Conservation (phyloP, 176 grass and related monocot species). For the Cenchrus americanus region DNA sequence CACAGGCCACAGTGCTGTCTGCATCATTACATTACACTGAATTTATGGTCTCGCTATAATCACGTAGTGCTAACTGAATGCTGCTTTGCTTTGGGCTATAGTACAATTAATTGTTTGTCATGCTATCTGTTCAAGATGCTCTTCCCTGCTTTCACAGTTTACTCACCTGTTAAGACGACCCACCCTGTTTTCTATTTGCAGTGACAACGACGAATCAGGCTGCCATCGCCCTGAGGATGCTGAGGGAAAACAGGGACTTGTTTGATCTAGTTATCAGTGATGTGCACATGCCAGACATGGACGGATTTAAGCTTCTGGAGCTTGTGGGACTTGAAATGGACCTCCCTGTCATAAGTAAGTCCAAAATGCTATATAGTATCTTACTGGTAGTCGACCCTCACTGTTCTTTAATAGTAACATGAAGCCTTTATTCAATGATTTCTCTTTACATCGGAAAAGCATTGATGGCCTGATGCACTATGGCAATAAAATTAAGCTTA, state of each 20-base stretch:
- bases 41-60: slow-evolving; percentile 14
- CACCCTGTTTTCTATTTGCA: slow-evolving; percentile 38
- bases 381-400: slow-evolving; percentile 2
- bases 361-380: slow-evolving; percentile 1
- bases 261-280: slow-evolving; percentile 99
- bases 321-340: slow-evolving; percentile 96
- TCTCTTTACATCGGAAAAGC: neutral
- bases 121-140: slow-evolving; percentile 16
- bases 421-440: slow-evolving; percentile 11
- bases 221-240: slow-evolving; percentile 65
- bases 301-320: slow-evolving; percentile 95
- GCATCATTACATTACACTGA: neutral
- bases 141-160: neutral
- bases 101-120: neutral
- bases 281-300: slow-evolving; percentile 98
- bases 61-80: neutral
- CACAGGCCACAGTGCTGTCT: neutral
- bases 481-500: slow-evolving; percentile 1
- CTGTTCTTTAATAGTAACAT: slow-evolving; percentile 17
- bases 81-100: neutral
- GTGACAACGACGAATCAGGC: slow-evolving; percentile 93
- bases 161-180: slow-evolving; percentile 19
- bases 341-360: slow-evolving; percentile 95
- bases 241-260: slow-evolving; percentile 83
- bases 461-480: neutral